A percentile compares a stretch with the other conserved stretches of the same genome.
phyloP scores from a whole-genome alignment of 73 alveolate species.

The Paramecium bursaria region DNA sequence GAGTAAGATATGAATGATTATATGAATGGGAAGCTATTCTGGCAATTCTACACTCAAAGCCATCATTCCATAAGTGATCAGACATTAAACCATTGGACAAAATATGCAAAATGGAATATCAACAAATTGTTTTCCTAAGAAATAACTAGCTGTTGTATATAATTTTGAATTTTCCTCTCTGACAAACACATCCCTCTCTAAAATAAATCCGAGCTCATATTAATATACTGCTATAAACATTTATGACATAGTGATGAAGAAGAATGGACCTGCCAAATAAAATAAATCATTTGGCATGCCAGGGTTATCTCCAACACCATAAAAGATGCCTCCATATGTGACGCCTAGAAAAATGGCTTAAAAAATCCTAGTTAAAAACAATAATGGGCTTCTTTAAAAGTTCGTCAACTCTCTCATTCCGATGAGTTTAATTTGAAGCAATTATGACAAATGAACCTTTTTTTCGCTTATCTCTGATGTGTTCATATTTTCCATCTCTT shows the following conservation, averaged over 20 bases:
- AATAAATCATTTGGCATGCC: not conserved
- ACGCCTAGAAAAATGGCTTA: constrained; percentile 8
- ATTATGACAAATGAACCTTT: not conserved
- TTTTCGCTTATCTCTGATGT: not conserved
- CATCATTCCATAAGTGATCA: constrained; percentile 44
- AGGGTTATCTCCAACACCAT: not conserved
- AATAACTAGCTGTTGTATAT: constrained; percentile 67
- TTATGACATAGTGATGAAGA: not conserved
- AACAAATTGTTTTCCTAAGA: constrained; percentile 62
- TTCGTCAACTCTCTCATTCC: constrained; percentile 19
- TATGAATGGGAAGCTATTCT: constrained; percentile 18
- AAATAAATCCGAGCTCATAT: constrained; percentile 50
- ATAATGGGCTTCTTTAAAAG: constrained; percentile 9
- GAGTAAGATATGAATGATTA: no score
- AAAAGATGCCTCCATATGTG: constrained; percentile 27
- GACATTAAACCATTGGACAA: not conserved
- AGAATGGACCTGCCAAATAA: constrained; percentile 49
- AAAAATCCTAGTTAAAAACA: constrained; percentile 15
- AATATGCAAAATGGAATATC: constrained; percentile 73
- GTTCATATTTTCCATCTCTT: not conserved
- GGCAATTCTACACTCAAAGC: constrained; percentile 11
- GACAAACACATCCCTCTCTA: constrained; percentile 76
- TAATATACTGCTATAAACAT: constrained; percentile 30
- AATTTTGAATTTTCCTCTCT: constrained; percentile 75
- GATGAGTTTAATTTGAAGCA: not conserved